Percentiles rank a stretch among this genome's conserved stretches.
phyloP scores from a whole-genome alignment of 2,329 filamentous ascomycete genomes.

The Nemania sp. region DNA sequence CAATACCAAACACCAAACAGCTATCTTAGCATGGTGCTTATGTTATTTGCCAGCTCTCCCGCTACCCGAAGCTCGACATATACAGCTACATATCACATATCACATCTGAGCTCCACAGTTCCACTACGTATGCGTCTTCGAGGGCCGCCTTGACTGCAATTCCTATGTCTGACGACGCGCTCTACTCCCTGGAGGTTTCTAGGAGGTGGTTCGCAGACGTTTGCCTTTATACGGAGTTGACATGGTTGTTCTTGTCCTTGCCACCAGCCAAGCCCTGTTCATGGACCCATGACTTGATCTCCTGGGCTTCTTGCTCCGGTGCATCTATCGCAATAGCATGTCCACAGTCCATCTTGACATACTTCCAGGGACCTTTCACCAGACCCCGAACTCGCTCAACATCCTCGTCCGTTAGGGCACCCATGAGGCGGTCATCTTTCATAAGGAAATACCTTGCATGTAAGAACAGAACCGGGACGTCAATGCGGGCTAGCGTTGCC shows the following conservation, averaged over 20 bases:
- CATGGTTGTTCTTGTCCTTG: background rate
- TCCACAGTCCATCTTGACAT: slow-evolving; percentile 30
- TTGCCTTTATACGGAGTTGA: no score
- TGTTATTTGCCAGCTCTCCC: no score
- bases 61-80: no score
- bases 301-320: slow-evolving; percentile 11
- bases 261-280: background rate
- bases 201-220: no score
- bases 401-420: slow-evolving; percentile 25
- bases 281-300: slow-evolving; percentile 4
- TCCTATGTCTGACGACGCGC: no score
- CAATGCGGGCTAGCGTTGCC: slow-evolving; percentile 19
- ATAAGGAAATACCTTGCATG: slow-evolving; percentile 18
- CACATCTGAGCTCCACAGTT: no score
- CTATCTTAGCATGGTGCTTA: no score
- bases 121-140: no score
- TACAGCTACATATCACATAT: no score
- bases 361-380: slow-evolving; percentile 26
- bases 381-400: slow-evolving; percentile 17
- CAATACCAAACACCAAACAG: no score
- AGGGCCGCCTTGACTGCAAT: no score
- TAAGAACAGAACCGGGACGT: slow-evolving; percentile 24
- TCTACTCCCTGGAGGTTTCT: no score
- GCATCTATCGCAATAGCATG: slow-evolving; percentile 29
- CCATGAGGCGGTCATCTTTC: slow-evolving; percentile 19